phyloP scores from a whole-genome alignment of 352 stramenopile genomes.

The Globisporangium middletonii region DNA sequence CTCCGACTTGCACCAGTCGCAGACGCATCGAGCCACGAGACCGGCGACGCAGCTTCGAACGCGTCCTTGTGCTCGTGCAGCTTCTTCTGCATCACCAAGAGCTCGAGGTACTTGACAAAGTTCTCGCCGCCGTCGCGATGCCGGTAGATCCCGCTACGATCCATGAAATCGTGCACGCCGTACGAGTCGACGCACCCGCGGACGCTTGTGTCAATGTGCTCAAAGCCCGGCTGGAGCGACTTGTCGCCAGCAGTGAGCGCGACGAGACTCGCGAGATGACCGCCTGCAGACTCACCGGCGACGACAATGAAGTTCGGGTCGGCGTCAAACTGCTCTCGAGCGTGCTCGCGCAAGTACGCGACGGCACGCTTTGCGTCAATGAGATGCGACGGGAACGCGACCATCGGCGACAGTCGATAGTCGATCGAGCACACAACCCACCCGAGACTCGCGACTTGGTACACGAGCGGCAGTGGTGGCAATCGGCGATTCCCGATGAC shows the following conservation, averaged over 20 bases:
- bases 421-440: conserved; percentile 78
- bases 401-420: conserved; percentile 66
- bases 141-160: conserved; percentile 58
- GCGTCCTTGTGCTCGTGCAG: conserved; percentile 28
- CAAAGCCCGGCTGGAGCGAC: conserved; percentile 67
- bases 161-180: conserved; percentile 70
- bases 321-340: conserved; percentile 33
- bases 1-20: conserved; percentile 12
- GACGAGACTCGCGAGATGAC: conserved; percentile 62
- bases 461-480: conserved; percentile 48
- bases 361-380: conserved; percentile 68
- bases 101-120: conserved; percentile 62
- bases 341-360: conserved; percentile 54
- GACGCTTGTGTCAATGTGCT: conserved; percentile 72
- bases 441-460: conserved; percentile 44
- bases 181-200: conserved; percentile 67
- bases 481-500: conserved; percentile 46
- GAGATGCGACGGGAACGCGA: conserved; percentile 58
- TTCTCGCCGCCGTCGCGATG: conserved; percentile 49
- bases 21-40: conserved; percentile 40
- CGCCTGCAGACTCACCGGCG: conserved; percentile 60
- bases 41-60: conserved; percentile 54
- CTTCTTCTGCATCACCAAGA: conserved; percentile 68
- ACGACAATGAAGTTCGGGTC: conserved; percentile 68
- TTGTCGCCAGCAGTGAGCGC: conserved; percentile 60